Percentiles rank a stretch among this genome's conserved stretches.
Evolutionary conservation across 768 basidiomycete species (phyloP).

Genomic region (Boletus rubropictus): DNA sequence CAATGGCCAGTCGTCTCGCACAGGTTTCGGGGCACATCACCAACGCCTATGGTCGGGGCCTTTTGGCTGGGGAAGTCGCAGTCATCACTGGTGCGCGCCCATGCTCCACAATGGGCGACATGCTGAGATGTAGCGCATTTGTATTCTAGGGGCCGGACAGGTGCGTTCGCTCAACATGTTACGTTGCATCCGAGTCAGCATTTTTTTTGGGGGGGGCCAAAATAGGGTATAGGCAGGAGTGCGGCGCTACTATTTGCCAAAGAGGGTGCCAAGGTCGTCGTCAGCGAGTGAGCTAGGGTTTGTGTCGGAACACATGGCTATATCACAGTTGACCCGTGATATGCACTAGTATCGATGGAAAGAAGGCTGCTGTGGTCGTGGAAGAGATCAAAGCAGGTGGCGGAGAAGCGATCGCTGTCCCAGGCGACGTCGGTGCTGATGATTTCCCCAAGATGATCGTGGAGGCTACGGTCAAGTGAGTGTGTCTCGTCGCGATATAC

Average conservation of each 20-base stretch:
- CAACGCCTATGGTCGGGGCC: slow-evolving; percentile 45
- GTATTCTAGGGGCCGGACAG: slow-evolving; percentile 65
- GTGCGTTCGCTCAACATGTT: slow-evolving; percentile 30
- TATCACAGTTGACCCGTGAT: background rate
- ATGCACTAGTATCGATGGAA: slow-evolving; percentile 57
- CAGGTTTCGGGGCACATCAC: slow-evolving; percentile 70
- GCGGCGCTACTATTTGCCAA: slow-evolving; percentile 73
- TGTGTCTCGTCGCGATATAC: slow-evolving; percentile 23
- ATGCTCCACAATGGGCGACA: background rate
- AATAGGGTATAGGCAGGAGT: slow-evolving; percentile 72
- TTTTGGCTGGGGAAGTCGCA: slow-evolving; percentile 72
- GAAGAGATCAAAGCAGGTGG: slow-evolving; percentile 69
- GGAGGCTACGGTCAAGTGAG: slow-evolving; percentile 68
- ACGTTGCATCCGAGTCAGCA: background rate
- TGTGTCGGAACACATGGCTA: background rate
- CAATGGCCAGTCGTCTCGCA: slow-evolving; percentile 53
- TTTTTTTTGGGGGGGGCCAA: background rate
- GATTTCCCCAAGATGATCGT: slow-evolving; percentile 79
- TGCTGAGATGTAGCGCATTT: background rate
- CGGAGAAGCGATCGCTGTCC: slow-evolving; percentile 67
- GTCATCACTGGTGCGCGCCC: slow-evolving; percentile 83
- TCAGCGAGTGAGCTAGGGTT: slow-evolving; percentile 58
- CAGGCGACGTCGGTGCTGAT: slow-evolving; percentile 77
- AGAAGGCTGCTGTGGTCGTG: slow-evolving; percentile 58
- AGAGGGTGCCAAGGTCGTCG: slow-evolving; percentile 83